phyloP scores from a whole-genome alignment of 2,329 filamentous ascomycete species.

The Tolypocladium amazonense region DNA sequence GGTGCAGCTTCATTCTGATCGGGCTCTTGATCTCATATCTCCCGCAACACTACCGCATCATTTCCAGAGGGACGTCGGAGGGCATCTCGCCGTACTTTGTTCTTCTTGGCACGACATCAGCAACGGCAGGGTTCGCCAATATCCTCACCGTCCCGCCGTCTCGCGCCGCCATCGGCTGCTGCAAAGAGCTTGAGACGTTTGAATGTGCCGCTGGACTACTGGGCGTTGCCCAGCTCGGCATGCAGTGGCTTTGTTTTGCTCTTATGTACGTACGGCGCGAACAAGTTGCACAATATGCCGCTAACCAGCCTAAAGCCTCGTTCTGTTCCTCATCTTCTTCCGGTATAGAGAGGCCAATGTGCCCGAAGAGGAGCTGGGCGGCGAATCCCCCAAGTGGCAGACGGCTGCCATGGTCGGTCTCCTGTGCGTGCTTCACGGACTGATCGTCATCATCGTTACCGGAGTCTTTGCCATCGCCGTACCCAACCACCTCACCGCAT shows the following conservation, averaged over 20 bases:
- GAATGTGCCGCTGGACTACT: constrained; percentile 79
- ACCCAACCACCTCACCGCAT: constrained; percentile 56
- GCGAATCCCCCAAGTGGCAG: constrained; percentile 56
- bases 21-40: constrained; percentile 90
- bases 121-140: constrained; percentile 82
- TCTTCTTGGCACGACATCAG: constrained; percentile 83
- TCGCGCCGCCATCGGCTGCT: constrained; percentile 75
- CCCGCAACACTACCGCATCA: constrained; percentile 89
- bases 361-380: constrained; percentile 36
- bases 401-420: constrained; percentile 68
- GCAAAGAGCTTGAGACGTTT: constrained; percentile 66
- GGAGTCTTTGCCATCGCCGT: constrained; percentile 54
- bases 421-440: constrained; percentile 63
- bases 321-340: constrained; percentile 94
- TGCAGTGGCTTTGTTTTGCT: constrained; percentile 86
- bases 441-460: constrained; percentile 59
- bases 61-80: constrained; percentile 73
- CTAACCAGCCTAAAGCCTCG: constrained; percentile 48
- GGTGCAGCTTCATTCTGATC: constrained; percentile 58
- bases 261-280: constrained; percentile 57
- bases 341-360: constrained; percentile 48
- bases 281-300: background rate
- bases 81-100: constrained; percentile 95
- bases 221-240: constrained; percentile 81
- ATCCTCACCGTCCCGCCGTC: constrained; percentile 83